phyloP scores from a whole-genome alignment of 768 basidiomycete species.

The Suillus luteus region DNA sequence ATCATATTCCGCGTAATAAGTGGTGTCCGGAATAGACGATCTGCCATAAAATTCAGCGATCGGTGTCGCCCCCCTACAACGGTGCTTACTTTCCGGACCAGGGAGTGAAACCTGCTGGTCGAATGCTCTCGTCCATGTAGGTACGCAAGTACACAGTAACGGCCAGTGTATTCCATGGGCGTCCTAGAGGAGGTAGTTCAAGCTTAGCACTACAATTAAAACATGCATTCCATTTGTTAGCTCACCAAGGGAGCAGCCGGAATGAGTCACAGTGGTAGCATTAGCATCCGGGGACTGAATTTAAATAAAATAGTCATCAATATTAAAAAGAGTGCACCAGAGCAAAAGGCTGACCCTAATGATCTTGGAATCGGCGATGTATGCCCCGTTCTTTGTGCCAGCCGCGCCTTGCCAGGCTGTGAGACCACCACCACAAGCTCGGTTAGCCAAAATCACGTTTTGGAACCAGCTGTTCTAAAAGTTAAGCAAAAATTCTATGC shows the following conservation, averaged over 20 bases:
- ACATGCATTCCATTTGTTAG: neutral
- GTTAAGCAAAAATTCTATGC: neutral
- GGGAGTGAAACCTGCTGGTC: conserved; percentile 51
- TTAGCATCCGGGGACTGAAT: conserved; percentile 61
- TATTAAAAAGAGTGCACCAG: neutral
- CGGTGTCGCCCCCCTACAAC: neutral
- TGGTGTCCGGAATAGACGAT: conserved; percentile 53
- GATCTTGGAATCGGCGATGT: conserved; percentile 55
- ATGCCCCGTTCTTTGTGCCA: conserved; percentile 51
- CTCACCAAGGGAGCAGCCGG: conserved; percentile 53
- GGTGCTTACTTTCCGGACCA: conserved; percentile 36
- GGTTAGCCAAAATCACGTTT: conserved; percentile 56
- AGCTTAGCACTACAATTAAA: neutral
- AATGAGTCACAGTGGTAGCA: conserved; percentile 43
- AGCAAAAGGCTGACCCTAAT: conserved; percentile 46
- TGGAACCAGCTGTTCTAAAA: conserved; percentile 54
- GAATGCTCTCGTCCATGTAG: conserved; percentile 59
- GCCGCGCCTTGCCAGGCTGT: conserved; percentile 62
- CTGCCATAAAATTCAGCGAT: conserved; percentile 26
- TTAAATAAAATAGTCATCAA: neutral
- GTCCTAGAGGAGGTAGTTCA: conserved; percentile 22
- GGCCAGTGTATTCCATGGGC: conserved; percentile 66
- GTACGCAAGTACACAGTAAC: conserved; percentile 55
- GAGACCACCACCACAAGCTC: conserved; percentile 66
- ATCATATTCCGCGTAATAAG: conserved; percentile 58